Base-by-base conservation (phyloP, 2,329 filamentous ascomycete genomes). In the Fusarium equiseti region DNA sequence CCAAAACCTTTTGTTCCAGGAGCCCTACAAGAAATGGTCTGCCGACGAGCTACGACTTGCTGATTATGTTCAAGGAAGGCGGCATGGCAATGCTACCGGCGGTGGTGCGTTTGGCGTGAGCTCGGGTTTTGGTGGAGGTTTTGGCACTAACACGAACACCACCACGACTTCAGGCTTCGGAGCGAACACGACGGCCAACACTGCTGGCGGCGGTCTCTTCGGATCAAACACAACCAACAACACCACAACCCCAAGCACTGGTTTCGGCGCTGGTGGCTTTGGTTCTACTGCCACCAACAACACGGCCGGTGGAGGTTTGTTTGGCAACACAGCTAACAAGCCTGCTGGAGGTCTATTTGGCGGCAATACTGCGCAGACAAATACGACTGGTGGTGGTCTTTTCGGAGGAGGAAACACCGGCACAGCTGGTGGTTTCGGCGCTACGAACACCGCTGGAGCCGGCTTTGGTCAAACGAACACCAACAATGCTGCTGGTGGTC, bases 11-110 rank as follows among this genome's bases (percentile, higher is more conserved):
- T 83, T 91, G 24, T 94, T 95, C 79, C 91, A 92, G 81, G 89
- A 91, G 26, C 88, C 91, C 2, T 97, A 95, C 83, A 91, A 90
- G 79, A 97, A 96, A 79, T 98, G 92, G 84, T 98, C 95, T 12
- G 89, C 93, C n/a, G 96, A 93, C 75, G 91, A 96, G 79, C 82
- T 96, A 57, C 87, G 93, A 76, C 81, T 97, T 66, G 93, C 90
- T 48, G 96, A 99, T 80, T 99, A 99, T 79, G 88, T 91, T 63
- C 92, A 95, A 80, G 95, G 95, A 53, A 90, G 95, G 63, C 91
- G 91, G 57, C 93, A 89, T 78, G 96, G 95, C 35, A 97, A 95
- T 80, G 87, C 88, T 44, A 93, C 91, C 67, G 94, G 93, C 31
- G 92, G 94, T 71, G 94, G 94, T 63, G 92, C 92, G 10, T 98